A percentile compares a stretch with the other conserved stretches of the same genome.
Conservation (phyloP, 352 stramenopile genomes). For the Phytophthora syringae region DNA sequence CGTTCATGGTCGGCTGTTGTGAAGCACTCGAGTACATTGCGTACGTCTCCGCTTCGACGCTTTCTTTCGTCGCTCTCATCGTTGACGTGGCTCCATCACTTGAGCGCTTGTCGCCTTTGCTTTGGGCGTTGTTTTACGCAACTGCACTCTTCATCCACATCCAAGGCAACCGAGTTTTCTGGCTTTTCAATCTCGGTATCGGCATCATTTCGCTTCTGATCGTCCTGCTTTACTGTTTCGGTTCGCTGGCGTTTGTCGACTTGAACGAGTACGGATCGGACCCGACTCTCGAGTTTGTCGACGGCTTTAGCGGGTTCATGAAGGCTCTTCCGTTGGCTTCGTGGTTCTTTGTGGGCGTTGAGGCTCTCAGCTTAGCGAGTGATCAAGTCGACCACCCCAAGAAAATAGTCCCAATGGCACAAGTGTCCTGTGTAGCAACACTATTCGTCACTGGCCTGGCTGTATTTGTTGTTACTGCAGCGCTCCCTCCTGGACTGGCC, state of each 20-base stretch:
- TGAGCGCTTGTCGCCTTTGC: conserved; percentile 11
- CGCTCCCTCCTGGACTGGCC: conserved; percentile 30
- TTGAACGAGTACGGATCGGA: conserved; percentile 19
- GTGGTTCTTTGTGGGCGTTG: conserved; percentile 52
- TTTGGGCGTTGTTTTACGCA: conserved; percentile 35
- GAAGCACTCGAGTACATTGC: conserved; percentile 56
- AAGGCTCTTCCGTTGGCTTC: conserved; percentile 29
- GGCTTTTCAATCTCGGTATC: conserved; percentile 40
- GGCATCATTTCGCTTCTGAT: conserved; percentile 33
- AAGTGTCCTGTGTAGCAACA: conserved; percentile 39
- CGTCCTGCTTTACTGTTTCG: conserved; percentile 38
- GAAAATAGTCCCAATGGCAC: conserved; percentile 28
- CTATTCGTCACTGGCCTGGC: conserved; percentile 32
- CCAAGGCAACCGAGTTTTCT: conserved; percentile 35
- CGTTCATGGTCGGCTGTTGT: conserved; percentile 54
- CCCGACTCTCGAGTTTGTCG: background rate
- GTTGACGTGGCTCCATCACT: conserved; percentile 16
- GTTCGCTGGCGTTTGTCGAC: conserved; percentile 24
- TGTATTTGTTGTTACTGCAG: conserved; percentile 36
- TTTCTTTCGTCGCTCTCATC: conserved; percentile 46
- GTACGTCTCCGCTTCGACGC: conserved; percentile 44
- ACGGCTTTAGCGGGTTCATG: conserved; percentile 28
- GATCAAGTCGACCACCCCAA: conserved; percentile 42
- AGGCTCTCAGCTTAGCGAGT: conserved; percentile 33
- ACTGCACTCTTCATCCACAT: conserved; percentile 33